phyloP scores from a whole-genome alignment of 139 green algal genomes.

The Chlorella sp. region DNA sequence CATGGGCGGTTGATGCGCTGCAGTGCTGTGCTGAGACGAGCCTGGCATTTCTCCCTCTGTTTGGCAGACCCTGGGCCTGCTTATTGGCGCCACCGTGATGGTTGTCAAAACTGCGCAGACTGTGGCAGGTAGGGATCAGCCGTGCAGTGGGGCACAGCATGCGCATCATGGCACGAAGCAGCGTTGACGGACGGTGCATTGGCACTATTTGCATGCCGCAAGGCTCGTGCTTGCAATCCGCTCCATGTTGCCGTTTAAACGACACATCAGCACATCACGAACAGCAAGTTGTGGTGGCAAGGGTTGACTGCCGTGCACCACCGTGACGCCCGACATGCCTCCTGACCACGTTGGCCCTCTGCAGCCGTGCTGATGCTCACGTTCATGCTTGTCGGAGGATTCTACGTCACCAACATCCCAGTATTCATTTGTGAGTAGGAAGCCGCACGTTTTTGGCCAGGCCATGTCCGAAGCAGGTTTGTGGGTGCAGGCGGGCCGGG shows the following conservation, averaged over 20 bases:
- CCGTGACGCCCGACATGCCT: too few relatives aligned
- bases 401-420: conserved; percentile 59
- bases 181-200: too few relatives aligned
- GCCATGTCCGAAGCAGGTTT: too few relatives aligned
- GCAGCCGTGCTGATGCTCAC: conserved; percentile 70
- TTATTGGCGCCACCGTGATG: conserved; percentile 77
- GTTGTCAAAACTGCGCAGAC: conserved; percentile 73
- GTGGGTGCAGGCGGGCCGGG: too few relatives aligned
- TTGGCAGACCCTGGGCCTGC: conserved; percentile 32
- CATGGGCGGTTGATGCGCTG: not conserved
- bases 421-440: conserved; percentile 53
- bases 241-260: not conserved
- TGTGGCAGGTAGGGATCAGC: too few relatives aligned
- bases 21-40: not conserved
- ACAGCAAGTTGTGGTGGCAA: too few relatives aligned
- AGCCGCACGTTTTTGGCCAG: too few relatives aligned
- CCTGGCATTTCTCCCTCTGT: not conserved
- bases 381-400: conserved; percentile 44
- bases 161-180: too few relatives aligned
- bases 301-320: too few relatives aligned
- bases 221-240: too few relatives aligned
- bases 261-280: not conserved
- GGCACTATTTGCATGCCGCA: too few relatives aligned
- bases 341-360: not conserved
- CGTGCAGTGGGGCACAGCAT: too few relatives aligned